Base-by-base conservation (phyloP, 1,284 basidiomycete species). In the Tilletia indica region DNA sequence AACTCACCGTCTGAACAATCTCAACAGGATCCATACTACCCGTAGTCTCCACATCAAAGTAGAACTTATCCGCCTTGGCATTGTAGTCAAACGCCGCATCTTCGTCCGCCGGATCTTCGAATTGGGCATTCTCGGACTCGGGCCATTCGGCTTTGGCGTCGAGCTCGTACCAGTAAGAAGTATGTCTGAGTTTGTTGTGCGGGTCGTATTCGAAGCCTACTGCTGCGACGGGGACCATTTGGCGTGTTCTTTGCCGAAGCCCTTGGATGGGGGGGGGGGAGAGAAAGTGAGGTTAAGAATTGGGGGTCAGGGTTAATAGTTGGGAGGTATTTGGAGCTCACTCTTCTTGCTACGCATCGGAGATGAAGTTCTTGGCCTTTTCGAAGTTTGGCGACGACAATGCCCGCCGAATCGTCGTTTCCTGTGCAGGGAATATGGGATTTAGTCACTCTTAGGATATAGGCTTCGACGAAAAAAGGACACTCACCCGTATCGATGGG, bases 121-220 rank as follows among this genome's bases (percentile, higher is more conserved):
- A 74, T 16, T 77, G 74, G 3, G 82, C 82, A 64, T 83, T 83
- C 19, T 78, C 73, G 5, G 76, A 76, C 42, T 79, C 74, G 8
- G 82, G 82, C 82, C 82, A 83, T 70, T 83, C 82, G 42, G 78
- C 75, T 63, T 80, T 81, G 25, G 80, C 79, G 71, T 83, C 81
- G 36, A 76, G 49, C 86, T 99, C 97, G 84, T 89, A 94, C 97
- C 97, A 99, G 85, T 97, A 91, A 3, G 92, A 90, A 1, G 97
- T 99, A 85, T 99, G 97, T 72, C 94, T 89, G 42, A 99, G 87
- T 84, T 93, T 93, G 87, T 99, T 99, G 87, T 98, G 89, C 14
- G 97, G 97, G 85, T 99, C 97, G 81, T 99, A 99, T 86, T 99
- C 97, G 80, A 97, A 99, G 1, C 91, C 90, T 25, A 99, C 91